phyloP scores from a whole-genome alignment of 768 basidiomycete genomes.

The Roridomyces roridus region DNA sequence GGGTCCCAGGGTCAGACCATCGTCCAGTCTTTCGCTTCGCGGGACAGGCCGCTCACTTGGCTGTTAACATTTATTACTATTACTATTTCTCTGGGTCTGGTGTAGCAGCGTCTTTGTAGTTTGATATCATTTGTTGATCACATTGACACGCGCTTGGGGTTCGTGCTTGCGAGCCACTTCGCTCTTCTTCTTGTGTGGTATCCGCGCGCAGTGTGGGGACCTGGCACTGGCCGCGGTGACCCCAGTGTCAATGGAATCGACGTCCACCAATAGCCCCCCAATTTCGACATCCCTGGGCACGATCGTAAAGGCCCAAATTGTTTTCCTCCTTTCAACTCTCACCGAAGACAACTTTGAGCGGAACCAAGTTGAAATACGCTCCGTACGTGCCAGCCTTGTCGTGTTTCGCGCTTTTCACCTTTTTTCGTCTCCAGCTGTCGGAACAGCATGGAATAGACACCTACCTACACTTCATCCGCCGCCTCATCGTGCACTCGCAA shows the following conservation, averaged over 20 bases:
- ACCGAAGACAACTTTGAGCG: conserved; percentile 97
- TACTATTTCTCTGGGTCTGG: conserved; percentile 7
- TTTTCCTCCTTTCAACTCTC: conserved; percentile 94
- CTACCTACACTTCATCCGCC: conserved; percentile 96
- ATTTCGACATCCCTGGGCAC: conserved; percentile 91
- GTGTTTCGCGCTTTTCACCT: conserved; percentile 20
- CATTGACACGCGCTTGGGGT: neutral
- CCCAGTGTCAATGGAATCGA: conserved; percentile 86
- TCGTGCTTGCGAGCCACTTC: neutral
- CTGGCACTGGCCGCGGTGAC: conserved; percentile 77
- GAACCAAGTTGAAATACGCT: conserved; percentile 93
- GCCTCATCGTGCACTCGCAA: conserved; percentile 90
- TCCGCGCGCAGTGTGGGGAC: conserved; percentile 38
- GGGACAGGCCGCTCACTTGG: neutral
- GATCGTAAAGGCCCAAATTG: conserved; percentile 96
- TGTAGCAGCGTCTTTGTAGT: neutral
- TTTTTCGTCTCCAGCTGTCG: conserved; percentile 68
- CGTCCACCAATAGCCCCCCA: conserved; percentile 57
- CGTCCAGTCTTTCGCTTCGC: conserved; percentile 6
- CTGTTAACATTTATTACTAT: conserved; percentile 7
- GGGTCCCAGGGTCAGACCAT: neutral
- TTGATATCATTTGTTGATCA: neutral
- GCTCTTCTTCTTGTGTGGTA: neutral
- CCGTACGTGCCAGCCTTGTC: conserved; percentile 60
- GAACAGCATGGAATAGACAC: conserved; percentile 98